A percentile compares a stretch with the other conserved stretches of the same genome.
These are phyloP conservation scores for Xylaria sp. DNA, from an alignment of 2,329 filamentous ascomycete species.

Conservation along the genomic window DNA sequence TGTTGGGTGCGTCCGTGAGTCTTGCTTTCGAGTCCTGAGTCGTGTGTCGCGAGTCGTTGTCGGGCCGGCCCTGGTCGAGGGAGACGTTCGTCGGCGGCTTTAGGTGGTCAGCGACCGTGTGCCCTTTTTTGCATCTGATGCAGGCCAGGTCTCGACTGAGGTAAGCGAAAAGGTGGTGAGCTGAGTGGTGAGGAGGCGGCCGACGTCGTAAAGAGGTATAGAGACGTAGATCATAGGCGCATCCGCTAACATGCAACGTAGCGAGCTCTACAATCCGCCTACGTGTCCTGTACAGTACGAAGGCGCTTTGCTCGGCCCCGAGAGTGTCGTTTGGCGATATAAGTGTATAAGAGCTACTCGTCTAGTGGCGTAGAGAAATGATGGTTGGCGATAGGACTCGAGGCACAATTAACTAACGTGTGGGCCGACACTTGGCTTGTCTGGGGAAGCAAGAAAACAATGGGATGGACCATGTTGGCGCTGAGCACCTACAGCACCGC, in stretches of 20 bases:
- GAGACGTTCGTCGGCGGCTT: slow-evolving; percentile 5
- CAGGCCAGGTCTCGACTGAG: slow-evolving; percentile 6
- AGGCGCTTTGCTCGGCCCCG: not conserved
- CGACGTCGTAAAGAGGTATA: slow-evolving; percentile 15
- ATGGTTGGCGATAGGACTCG: slow-evolving; percentile 19
- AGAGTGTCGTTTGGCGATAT: slow-evolving; percentile 8
- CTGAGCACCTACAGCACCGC: slow-evolving; percentile 1
- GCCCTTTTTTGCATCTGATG: not conserved
- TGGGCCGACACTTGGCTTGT: slow-evolving; percentile 24
- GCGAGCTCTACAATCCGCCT: slow-evolving; percentile 7
- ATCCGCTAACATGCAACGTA: slow-evolving; percentile 3
- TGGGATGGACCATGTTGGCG: slow-evolving; percentile 12
- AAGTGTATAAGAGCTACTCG: not conserved
- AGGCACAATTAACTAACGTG: slow-evolving; percentile 18
- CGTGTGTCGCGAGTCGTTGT: slow-evolving; percentile 21
- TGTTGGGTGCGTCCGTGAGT: not conserved
- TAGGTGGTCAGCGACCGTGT: slow-evolving; percentile 17
- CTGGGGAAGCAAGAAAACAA: slow-evolving; percentile 24
- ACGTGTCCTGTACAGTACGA: not conserved
- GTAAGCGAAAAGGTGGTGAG: slow-evolving; percentile 24
- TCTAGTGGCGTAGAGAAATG: slow-evolving; percentile 4
- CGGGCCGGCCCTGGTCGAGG: slow-evolving; percentile 20
- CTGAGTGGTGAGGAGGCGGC: slow-evolving; percentile 19
- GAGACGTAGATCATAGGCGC: slow-evolving; percentile 28
- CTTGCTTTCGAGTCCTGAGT: not conserved